A percentile compares a stretch with the other conserved stretches of the same genome.
phyloP scores from a whole-genome alignment of 2,329 filamentous ascomycete species.

The Penicillium sp. region DNA sequence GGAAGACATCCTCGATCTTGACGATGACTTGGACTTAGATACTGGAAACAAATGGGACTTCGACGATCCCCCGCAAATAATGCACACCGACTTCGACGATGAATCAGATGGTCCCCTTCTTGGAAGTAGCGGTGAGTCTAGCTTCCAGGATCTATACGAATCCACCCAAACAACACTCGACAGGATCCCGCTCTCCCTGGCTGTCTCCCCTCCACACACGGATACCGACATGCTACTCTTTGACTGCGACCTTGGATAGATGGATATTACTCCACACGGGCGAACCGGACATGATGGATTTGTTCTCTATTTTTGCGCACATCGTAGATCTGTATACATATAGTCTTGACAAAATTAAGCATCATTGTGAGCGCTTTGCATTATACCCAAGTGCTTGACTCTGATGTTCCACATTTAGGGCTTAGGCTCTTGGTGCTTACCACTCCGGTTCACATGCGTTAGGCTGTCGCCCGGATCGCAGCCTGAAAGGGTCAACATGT shows the following conservation, averaged over 20 bases:
- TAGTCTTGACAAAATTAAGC: not conserved
- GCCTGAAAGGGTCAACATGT: not conserved
- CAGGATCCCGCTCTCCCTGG: not conserved
- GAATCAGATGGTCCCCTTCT: slow-evolving; percentile 9
- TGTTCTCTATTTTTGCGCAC: not conserved
- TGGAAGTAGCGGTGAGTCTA: slow-evolving; percentile 10
- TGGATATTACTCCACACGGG: not conserved
- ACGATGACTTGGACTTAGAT: not conserved
- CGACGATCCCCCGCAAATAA: not conserved
- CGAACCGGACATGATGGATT: not conserved
- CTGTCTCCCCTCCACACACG: not conserved
- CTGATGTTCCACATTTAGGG: not conserved
- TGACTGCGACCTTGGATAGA: not conserved
- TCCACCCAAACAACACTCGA: slow-evolving; percentile 12
- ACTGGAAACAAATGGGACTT: not conserved
- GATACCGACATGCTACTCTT: not conserved
- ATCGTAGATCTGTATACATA: not conserved
- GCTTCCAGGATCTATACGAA: slow-evolving; percentile 9
- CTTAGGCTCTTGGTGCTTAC: not conserved
- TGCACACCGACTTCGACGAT: not conserved
- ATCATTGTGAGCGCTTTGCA: not conserved
- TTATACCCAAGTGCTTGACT: not conserved
- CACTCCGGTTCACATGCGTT: not conserved
- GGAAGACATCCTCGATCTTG: not conserved
- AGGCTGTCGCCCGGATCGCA: not conserved